These are phyloP conservation scores for Penicillium canescens DNA, from an alignment of 495 filamentous ascomycete genomes.

Conservation along the genomic window DNA sequence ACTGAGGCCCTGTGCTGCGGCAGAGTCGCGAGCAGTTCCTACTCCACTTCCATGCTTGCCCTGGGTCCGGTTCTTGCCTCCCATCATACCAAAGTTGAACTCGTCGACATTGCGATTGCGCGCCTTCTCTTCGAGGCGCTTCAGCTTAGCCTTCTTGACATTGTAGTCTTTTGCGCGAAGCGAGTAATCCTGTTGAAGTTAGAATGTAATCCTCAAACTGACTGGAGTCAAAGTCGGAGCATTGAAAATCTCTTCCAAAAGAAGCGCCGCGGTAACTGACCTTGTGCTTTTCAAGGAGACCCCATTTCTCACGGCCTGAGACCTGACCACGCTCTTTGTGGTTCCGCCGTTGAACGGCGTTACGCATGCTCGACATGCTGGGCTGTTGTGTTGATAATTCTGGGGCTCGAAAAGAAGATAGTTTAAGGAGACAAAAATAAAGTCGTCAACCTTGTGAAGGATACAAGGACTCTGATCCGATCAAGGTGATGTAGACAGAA, in stretches of 20 bases:
- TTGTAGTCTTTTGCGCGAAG: conserved; percentile 89
- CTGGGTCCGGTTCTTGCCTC: conserved; percentile 45
- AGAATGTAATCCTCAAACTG: conserved; percentile 13
- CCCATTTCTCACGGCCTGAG: conserved; percentile 75
- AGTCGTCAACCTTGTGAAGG: background rate
- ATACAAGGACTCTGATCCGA: background rate
- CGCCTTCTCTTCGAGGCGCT: conserved; percentile 77
- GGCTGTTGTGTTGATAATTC: background rate
- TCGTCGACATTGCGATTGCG: conserved; percentile 91
- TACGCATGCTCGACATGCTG: conserved; percentile 79
- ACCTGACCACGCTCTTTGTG: conserved; percentile 91
- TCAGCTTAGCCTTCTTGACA: conserved; percentile 76
- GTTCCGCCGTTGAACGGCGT: conserved; percentile 72
- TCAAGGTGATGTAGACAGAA: background rate
- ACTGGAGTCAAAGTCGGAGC: background rate
- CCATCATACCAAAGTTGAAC: conserved; percentile 92
- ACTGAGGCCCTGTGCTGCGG: conserved; percentile 45
- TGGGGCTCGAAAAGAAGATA: background rate
- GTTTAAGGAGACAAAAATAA: conserved; percentile 1
- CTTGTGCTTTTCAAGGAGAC: conserved; percentile 88
- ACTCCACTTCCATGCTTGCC: conserved; percentile 58
- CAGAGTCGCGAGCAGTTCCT: conserved; percentile 42
- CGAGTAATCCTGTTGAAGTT: conserved; percentile 72
- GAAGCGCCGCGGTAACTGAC: conserved; percentile 31
- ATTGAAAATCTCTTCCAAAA: background rate